Base-by-base conservation (phyloP, 2,329 filamentous ascomycete species). In the Nigrospora osmanthi region DNA sequence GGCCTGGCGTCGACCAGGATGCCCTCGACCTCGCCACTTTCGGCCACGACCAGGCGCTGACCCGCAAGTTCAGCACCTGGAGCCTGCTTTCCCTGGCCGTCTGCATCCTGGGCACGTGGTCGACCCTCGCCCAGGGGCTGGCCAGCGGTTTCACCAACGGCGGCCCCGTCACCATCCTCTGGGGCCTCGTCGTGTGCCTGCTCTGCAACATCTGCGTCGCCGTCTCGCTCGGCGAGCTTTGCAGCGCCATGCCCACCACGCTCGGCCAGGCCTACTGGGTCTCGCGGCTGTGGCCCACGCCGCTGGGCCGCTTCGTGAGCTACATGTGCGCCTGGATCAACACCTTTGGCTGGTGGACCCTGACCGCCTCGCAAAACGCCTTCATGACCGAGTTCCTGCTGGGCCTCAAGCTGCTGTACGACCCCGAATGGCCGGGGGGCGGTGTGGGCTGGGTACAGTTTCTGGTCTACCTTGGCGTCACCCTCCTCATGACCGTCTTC, bases 291-390 rank as follows among this genome's bases (percentile, higher is more conserved):
- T 60, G 68, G 65, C 40, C 58, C 46, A 53, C 54, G 13, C 58
- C 57, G 1, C 38, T 52, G 1, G 76, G 75, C 2, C 67, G 76
- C 2, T 75, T 78, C 48, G 53, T 59, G 4, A 76, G 72, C 1
- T 80, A 80, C 52, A 67, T 80, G 59, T 77, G 74, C 50, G 76
- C 76, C 2, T 80, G 75, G 74, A 76, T 79, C 53, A 80, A 80
- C 57, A 76, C 70, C 0, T 78, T 78, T 47, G 76, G 76, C 12
- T 80, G 76, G 76, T 77, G 74, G 67, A 72, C 74, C 0, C 57
- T 80, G 46, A 72, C 72, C 0, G 76, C 76, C 0, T 78, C 73
- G 2, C 72, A 76, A 47, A 66, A 73, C 19, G 75, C 74, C 12
- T 80, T 80, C 53, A 78, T 80, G 74, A 71, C 73, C 3, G 67